Conservation (phyloP, 768 basidiomycete species). For the Tubosaeta sp. region DNA sequence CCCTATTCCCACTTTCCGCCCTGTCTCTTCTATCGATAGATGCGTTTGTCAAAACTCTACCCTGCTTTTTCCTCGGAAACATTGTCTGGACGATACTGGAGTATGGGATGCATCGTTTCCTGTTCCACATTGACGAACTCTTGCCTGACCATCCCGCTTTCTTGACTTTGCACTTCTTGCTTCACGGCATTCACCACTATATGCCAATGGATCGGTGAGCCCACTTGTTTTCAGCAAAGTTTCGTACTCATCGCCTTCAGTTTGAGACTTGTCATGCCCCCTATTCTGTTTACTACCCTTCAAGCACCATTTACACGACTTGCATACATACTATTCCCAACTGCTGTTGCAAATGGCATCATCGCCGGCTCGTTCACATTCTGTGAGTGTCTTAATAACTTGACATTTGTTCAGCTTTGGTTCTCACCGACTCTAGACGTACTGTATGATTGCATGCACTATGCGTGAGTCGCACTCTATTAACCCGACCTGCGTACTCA, state of each 20-base stretch:
- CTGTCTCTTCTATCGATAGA: conserved; percentile 45
- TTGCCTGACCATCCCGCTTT: conserved; percentile 81
- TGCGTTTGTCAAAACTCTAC: conserved; percentile 49
- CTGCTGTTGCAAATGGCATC: conserved; percentile 83
- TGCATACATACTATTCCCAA: conserved; percentile 77
- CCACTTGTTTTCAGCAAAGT: not conserved
- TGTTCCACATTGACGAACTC: conserved; percentile 90
- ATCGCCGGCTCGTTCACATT: conserved; percentile 77
- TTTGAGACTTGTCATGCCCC: conserved; percentile 96
- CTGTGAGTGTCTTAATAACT: conserved; percentile 44
- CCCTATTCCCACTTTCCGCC: conserved; percentile 49
- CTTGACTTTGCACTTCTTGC: conserved; percentile 83
- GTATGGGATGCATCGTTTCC: conserved; percentile 90
- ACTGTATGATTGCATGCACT: conserved; percentile 88
- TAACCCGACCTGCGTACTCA: not conserved
- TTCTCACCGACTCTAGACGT: conserved; percentile 49
- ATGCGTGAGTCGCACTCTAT: conserved; percentile 55
- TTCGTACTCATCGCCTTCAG: conserved; percentile 33
- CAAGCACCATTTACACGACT: conserved; percentile 85
- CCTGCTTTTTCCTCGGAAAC: conserved; percentile 82
- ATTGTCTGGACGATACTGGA: conserved; percentile 93
- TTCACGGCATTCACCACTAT: conserved; percentile 97
- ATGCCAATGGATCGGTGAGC: conserved; percentile 90
- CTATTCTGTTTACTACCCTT: conserved; percentile 69
- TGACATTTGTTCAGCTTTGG: not conserved